Evolutionary conservation across 2,329 filamentous ascomycete species (phyloP).

Genomic region (Colletotrichum sp.): DNA sequence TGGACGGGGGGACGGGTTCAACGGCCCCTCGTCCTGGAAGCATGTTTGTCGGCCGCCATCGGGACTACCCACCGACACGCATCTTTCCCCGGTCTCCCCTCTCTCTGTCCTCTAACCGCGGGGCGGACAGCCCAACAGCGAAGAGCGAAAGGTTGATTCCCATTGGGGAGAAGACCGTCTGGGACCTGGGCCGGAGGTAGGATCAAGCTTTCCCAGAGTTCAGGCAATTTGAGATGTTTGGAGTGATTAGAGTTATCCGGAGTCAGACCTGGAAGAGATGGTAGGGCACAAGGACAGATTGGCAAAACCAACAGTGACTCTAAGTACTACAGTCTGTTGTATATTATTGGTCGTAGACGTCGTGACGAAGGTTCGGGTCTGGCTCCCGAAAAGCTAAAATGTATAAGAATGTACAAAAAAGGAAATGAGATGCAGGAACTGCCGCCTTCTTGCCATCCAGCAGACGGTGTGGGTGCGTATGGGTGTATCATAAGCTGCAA

Average conservation of each 20-base stretch:
- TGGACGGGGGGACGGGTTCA: background rate
- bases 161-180: background rate
- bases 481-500: constrained; percentile 11
- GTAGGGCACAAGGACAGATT: background rate
- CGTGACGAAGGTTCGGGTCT: background rate
- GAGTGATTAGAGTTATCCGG: background rate
- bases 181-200: background rate
- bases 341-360: background rate
- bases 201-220: background rate
- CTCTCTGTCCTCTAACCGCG: background rate
- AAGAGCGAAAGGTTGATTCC: background rate
- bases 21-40: background rate
- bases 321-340: background rate
- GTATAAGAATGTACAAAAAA: constrained; percentile 1
- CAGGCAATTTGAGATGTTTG: background rate
- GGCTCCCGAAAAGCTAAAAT: constrained; percentile 3
- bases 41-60: background rate
- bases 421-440: constrained; percentile 1
- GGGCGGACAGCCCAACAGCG: background rate
- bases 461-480: background rate
- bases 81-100: background rate
- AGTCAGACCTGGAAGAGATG: background rate
- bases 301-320: background rate
- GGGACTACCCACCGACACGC: background rate
- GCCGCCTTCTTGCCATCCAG: background rate